phyloP scores from a whole-genome alignment of 352 stramenopile genomes.

The Bremia lactucae region DNA sequence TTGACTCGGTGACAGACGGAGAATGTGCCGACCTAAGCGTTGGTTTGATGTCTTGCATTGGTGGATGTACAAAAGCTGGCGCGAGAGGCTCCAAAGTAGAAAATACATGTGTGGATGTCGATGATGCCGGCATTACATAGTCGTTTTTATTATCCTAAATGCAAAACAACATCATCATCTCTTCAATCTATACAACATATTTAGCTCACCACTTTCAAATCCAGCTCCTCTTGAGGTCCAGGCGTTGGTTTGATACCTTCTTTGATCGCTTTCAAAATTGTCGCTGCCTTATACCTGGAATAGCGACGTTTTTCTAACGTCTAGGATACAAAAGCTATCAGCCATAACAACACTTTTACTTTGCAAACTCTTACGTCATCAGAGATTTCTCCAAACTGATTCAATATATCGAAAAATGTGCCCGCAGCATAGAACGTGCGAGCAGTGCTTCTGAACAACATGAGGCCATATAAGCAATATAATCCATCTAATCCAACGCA shows the following conservation, averaged over 20 bases:
- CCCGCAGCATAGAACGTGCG: constrained; percentile 93
- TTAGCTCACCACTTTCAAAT: constrained; percentile 26
- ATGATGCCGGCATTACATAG: constrained; percentile 5
- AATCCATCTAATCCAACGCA: neutral
- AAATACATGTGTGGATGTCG: neutral
- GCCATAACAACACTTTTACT: neutral
- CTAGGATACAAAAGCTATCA: constrained; percentile 15
- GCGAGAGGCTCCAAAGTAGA: constrained; percentile 11
- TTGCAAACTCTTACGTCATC: constrained; percentile 44
- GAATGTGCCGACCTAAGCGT: constrained; percentile 13
- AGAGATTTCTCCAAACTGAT: constrained; percentile 87
- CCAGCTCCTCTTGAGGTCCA: constrained; percentile 52
- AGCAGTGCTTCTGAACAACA: constrained; percentile 72
- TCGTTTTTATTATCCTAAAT: too few species aligned
- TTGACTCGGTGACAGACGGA: constrained; percentile 44
- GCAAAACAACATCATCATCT: too few species aligned
- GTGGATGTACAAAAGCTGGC: constrained; percentile 3
- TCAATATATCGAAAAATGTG: constrained; percentile 94
- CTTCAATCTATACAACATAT: too few species aligned
- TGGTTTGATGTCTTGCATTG: constrained; percentile 4
- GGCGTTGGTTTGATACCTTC: constrained; percentile 78
- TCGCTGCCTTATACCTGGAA: constrained; percentile 92
- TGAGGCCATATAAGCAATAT: constrained; percentile 1
- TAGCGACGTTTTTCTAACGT: constrained; percentile 88
- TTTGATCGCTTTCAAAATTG: constrained; percentile 94